Evolutionary conservation across 2,329 filamentous ascomycete species (phyloP).

Genomic region (Raffaelea ambrosiae): DNA sequence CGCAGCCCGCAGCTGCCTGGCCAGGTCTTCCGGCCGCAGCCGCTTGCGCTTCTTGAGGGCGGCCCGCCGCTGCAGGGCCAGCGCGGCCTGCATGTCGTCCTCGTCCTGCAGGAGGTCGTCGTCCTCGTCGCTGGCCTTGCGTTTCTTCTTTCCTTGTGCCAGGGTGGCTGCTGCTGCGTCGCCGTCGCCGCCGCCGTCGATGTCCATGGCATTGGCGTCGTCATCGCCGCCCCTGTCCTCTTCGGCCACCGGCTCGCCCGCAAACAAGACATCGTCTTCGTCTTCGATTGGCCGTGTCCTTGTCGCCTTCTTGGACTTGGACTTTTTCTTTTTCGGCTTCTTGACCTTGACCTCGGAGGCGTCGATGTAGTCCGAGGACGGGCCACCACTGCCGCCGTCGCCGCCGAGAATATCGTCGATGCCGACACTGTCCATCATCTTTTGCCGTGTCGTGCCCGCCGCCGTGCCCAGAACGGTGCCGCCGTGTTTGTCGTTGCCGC

Average conservation of each 20-base stretch:
- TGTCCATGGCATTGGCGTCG: constrained; percentile 25
- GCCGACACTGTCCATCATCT: constrained; percentile 58
- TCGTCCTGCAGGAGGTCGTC: constrained; percentile 70
- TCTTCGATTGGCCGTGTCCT: constrained; percentile 56
- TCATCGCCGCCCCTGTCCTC: constrained; percentile 8
- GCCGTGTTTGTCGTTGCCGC: not conserved
- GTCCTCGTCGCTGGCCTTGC: constrained; percentile 50
- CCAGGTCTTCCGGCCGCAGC: constrained; percentile 77
- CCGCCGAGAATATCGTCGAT: constrained; percentile 61
- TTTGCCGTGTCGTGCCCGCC: constrained; percentile 32
- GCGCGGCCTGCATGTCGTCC: constrained; percentile 79
- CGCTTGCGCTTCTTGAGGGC: constrained; percentile 91
- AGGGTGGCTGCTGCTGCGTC: constrained; percentile 25
- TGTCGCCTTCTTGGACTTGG: constrained; percentile 60
- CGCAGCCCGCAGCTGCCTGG: constrained; percentile 64
- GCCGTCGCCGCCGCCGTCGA: constrained; percentile 11
- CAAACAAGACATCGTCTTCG: constrained; percentile 50
- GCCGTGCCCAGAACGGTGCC: not conserved
- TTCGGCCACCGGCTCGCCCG: constrained; percentile 28
- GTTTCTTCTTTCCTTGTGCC: too few species aligned
- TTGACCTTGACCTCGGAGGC: constrained; percentile 82
- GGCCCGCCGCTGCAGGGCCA: constrained; percentile 73
- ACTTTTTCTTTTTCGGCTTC: constrained; percentile 89
- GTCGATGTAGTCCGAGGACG: constrained; percentile 81
- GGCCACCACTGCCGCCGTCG: too few species aligned